Conservation (phyloP, 768 basidiomycete species). For the Mycena haematopus region DNA sequence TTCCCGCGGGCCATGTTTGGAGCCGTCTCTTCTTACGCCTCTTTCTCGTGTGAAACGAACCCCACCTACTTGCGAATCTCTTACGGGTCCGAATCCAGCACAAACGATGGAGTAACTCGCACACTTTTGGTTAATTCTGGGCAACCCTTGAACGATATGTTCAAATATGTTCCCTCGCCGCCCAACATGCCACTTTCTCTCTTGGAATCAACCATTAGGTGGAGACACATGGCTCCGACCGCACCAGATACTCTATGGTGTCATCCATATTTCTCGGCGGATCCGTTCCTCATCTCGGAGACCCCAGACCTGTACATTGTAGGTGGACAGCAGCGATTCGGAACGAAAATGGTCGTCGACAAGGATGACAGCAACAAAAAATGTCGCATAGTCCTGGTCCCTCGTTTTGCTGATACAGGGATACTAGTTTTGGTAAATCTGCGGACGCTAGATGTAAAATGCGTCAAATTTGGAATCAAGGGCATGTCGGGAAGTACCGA, state of each 20-base stretch:
- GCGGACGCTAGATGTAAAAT: conserved; percentile 73
- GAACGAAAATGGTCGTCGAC: conserved; percentile 67
- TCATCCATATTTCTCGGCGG: conserved; percentile 86
- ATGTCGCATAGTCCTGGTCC: conserved; percentile 82
- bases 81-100: conserved; percentile 46
- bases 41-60: conserved; percentile 85
- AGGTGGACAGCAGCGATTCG: conserved; percentile 89
- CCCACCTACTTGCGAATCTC: conserved; percentile 82
- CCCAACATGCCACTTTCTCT: conserved; percentile 76
- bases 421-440: conserved; percentile 81
- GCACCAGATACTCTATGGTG: conserved; percentile 99
- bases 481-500: conserved; percentile 43
- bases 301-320: conserved; percentile 91
- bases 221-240: conserved; percentile 98
- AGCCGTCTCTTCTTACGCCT: conserved; percentile 57
- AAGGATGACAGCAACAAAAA: conserved; percentile 44
- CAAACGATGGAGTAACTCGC: conserved; percentile 41
- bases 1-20: conserved; percentile 94
- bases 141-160: conserved; percentile 94
- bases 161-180: conserved; percentile 84
- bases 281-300: conserved; percentile 88
- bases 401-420: conserved; percentile 81
- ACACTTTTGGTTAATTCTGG: conserved; percentile 88
- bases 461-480: conserved; percentile 61
- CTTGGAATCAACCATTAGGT: conserved; percentile 80